A percentile compares a stretch with the other conserved stretches of the same genome.
phyloP scores from a whole-genome alignment of 75 land plant species.

The Picea glauca region DNA sequence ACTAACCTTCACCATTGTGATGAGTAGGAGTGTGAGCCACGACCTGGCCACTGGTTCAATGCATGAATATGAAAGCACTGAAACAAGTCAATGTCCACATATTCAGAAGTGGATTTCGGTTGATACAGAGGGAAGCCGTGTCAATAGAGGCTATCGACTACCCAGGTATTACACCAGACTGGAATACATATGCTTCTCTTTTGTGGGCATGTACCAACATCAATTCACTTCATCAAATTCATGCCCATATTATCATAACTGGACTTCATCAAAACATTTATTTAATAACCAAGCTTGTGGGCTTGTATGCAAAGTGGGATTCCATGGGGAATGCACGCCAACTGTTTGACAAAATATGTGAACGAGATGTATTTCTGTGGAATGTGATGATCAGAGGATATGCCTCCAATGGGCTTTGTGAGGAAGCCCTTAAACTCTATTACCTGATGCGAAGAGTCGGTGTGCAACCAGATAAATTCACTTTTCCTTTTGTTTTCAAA shows the following conservation, averaged over 20 bases:
- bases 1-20: too few relatives aligned
- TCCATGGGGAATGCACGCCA: neutral
- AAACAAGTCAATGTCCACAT: too few relatives aligned
- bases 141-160: too few relatives aligned
- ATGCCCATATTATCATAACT: neutral
- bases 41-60: too few relatives aligned
- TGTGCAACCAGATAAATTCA: constrained; percentile 22
- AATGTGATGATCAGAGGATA: constrained; percentile 44
- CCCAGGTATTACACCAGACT: too few relatives aligned
- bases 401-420: constrained; percentile 13
- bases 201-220: neutral
- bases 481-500: constrained; percentile 30
- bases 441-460: constrained; percentile 14
- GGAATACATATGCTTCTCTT: neutral
- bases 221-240: neutral
- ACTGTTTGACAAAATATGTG: constrained; percentile 5
- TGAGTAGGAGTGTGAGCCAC: too few relatives aligned
- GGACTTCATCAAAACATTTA: neutral
- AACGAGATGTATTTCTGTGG: constrained; percentile 23
- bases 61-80: too few relatives aligned
- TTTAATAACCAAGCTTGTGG: neutral
- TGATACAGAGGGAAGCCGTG: too few relatives aligned
- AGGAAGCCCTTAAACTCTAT: constrained; percentile 29
- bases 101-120: too few relatives aligned
- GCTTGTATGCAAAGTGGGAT: neutral